phyloP scores from a whole-genome alignment of 345 rosid genomes.

The Orychophragmus violaceus region DNA sequence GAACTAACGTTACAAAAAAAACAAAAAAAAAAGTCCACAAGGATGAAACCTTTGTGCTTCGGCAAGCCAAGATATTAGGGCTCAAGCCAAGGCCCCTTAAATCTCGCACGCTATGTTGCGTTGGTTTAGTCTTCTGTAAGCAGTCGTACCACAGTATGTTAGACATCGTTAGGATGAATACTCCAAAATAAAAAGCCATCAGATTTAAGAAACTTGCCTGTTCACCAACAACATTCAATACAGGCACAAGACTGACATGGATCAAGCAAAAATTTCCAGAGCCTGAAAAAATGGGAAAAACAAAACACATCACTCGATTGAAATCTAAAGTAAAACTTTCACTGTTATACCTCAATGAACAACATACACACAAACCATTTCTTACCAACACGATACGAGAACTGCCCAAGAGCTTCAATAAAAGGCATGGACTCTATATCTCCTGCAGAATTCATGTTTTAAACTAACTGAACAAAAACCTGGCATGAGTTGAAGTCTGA shows the following conservation, averaged over 20 bases:
- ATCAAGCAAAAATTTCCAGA: constrained; percentile 84
- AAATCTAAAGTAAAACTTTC: not conserved
- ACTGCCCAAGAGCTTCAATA: constrained; percentile 94
- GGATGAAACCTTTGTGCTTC: constrained; percentile 53
- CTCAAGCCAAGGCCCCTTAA: constrained; percentile 83
- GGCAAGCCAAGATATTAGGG: constrained; percentile 88
- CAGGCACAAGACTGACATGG: constrained; percentile 99
- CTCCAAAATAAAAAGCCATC: not conserved
- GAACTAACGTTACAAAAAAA: not conserved
- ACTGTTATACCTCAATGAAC: not conserved
- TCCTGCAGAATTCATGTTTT: constrained; percentile 43
- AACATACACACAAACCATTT: constrained; percentile 11
- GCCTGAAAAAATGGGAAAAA: constrained; percentile 37
- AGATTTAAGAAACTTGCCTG: constrained; percentile 48
- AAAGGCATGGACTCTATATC: constrained; percentile 98
- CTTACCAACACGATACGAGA: constrained; percentile 89
- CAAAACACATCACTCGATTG: not conserved
- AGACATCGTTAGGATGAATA: not conserved
- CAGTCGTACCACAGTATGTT: not conserved
- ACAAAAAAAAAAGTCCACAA: not conserved
- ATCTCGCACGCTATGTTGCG: constrained; percentile 90
- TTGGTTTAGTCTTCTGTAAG: constrained; percentile 93
- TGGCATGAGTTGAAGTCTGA: not conserved
- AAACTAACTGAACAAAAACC: not conserved
- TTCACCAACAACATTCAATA: constrained; percentile 91